Evolutionary conservation across 192 early-diverging fungal genomes (phyloP).

Genomic region (Entrophospora sp.): DNA sequence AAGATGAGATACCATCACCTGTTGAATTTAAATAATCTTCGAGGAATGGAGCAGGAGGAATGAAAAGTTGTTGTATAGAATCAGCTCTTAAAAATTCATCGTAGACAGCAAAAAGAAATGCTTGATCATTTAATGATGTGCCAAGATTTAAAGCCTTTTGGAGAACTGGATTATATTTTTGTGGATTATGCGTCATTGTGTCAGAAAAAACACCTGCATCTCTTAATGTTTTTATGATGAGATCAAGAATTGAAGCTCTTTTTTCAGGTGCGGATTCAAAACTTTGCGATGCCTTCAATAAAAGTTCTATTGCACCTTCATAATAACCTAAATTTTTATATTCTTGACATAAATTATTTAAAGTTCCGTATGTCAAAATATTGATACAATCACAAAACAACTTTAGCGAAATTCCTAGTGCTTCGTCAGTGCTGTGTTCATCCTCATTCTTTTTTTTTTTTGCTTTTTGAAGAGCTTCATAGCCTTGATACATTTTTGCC

Average conservation of each 20-base stretch:
- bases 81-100: slow-evolving; percentile 13
- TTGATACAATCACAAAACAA: slow-evolving; percentile 14
- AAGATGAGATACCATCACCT: not conserved
- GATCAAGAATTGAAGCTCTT: not conserved
- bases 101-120: slow-evolving; percentile 14
- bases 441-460: slow-evolving; percentile 13
- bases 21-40: slow-evolving; percentile 9
- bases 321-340: slow-evolving; percentile 7
- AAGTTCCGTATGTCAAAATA: slow-evolving; percentile 17
- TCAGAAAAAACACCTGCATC: slow-evolving; percentile 10
- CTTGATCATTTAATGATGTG: not conserved
- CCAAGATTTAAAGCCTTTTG: slow-evolving; percentile 14
- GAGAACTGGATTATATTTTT: not conserved
- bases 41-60: slow-evolving; percentile 5
- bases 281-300: slow-evolving; percentile 1
- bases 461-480: slow-evolving; percentile 16
- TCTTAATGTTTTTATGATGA: not conserved
- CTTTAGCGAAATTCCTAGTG: slow-evolving; percentile 2
- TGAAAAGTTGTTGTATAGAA: slow-evolving; percentile 11
- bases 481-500: slow-evolving; percentile 12
- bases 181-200: not conserved
- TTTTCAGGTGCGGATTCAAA: not conserved
- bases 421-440: not conserved
- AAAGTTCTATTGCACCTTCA: slow-evolving; percentile 11
- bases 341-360: slow-evolving; percentile 13